Conservation (phyloP, 805 yeast genomes). For the Yamadazyma paraphyllophila region DNA sequence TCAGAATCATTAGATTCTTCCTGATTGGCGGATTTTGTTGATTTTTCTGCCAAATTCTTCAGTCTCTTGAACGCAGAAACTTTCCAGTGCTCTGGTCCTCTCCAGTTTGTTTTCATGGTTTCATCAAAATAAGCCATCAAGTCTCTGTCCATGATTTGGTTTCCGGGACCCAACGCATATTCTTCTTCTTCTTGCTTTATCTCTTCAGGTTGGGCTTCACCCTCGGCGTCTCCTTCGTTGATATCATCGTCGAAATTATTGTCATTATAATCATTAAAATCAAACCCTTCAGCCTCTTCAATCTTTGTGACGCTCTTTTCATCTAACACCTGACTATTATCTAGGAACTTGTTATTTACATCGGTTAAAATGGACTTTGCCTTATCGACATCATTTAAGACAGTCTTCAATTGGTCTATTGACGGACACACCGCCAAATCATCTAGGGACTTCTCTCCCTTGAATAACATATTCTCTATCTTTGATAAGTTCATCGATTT, state of each 20-base stretch:
- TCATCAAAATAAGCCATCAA: slow-evolving; percentile 81
- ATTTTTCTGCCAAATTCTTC: slow-evolving; percentile 23
- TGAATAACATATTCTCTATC: slow-evolving; percentile 22
- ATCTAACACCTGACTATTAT: slow-evolving; percentile 6
- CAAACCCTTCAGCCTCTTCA: slow-evolving; percentile 13
- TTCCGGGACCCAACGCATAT: slow-evolving; percentile 15
- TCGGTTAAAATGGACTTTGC: slow-evolving; percentile 46
- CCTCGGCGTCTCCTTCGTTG: slow-evolving; percentile 16
- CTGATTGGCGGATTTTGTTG: slow-evolving; percentile 7
- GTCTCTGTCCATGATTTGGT: slow-evolving; percentile 51
- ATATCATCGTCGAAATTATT: slow-evolving; percentile 17
- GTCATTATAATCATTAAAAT: slow-evolving; percentile 11
- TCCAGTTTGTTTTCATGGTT: slow-evolving; percentile 70
- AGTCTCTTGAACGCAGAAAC: slow-evolving; percentile 57
- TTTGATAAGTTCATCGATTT: slow-evolving; percentile 16
- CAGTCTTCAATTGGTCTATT: slow-evolving; percentile 55
- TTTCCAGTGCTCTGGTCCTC: slow-evolving; percentile 92
- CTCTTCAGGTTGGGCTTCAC: slow-evolving; percentile 13
- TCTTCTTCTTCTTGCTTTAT: slow-evolving; percentile 11
- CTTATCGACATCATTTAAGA: slow-evolving; percentile 45
- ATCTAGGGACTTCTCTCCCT: slow-evolving; percentile 16
- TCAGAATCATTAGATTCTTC: background rate
- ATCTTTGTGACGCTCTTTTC: slow-evolving; percentile 8
- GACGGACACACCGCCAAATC: slow-evolving; percentile 68
- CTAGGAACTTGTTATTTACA: slow-evolving; percentile 36